phyloP scores from a whole-genome alignment of 2,329 filamentous ascomycete genomes.

The Aspergillus viridinutans region DNA sequence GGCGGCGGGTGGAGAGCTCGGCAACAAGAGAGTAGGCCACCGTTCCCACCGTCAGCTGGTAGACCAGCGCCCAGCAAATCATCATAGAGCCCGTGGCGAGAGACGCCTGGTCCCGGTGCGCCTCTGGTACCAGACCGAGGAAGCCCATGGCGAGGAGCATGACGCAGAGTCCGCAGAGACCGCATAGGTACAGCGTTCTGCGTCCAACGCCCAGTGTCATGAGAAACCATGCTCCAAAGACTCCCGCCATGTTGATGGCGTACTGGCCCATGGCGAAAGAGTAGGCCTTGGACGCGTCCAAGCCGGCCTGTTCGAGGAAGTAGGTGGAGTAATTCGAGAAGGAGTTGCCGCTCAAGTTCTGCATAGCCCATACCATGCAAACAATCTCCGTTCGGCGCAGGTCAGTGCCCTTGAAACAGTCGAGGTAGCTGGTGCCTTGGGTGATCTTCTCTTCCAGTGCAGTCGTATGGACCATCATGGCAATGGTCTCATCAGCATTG shows the following conservation, averaged over 20 bases:
- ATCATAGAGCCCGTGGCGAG: slow-evolving; percentile 82
- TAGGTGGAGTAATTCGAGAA: slow-evolving; percentile 63
- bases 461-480: slow-evolving; percentile 91
- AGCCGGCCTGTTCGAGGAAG: slow-evolving; percentile 54
- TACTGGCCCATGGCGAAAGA: slow-evolving; percentile 57
- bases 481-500: slow-evolving; percentile 76
- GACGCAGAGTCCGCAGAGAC: slow-evolving; percentile 65
- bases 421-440: slow-evolving; percentile 67
- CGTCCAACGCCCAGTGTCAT: slow-evolving; percentile 73
- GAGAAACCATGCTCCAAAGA: slow-evolving; percentile 75
- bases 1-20: slow-evolving; percentile 73
- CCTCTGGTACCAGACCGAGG: slow-evolving; percentile 65
- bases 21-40: slow-evolving; percentile 86
- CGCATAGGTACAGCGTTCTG: slow-evolving; percentile 69
- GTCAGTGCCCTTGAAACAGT: slow-evolving; percentile 80
- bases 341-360: slow-evolving; percentile 61
- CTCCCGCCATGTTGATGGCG: slow-evolving; percentile 70
- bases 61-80: slow-evolving; percentile 75
- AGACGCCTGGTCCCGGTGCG: slow-evolving; percentile 57
- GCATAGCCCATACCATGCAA: slow-evolving; percentile 62
- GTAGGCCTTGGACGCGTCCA: slow-evolving; percentile 48
- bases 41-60: slow-evolving; percentile 83
- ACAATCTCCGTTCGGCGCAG: slow-evolving; percentile 72
- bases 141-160: slow-evolving; percentile 85
- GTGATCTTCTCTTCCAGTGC: slow-evolving; percentile 74